These are phyloP conservation scores for Xylaria nigripes DNA, from an alignment of 495 filamentous ascomycete genomes.

Conservation along the genomic window DNA sequence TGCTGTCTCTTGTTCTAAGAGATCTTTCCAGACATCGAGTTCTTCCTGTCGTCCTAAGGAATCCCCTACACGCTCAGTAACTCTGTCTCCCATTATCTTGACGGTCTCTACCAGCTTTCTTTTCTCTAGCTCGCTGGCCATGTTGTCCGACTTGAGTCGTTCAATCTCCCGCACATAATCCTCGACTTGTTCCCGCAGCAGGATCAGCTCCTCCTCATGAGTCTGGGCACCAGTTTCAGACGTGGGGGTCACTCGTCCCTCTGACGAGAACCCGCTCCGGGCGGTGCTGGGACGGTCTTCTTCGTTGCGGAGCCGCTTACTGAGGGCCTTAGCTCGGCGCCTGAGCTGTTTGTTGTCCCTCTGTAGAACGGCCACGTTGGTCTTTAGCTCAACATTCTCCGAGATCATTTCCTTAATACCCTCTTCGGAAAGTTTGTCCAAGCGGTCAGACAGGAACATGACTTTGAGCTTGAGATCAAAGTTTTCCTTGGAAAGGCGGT, in stretches of 20 bases:
- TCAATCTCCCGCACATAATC: slow-evolving; percentile 77
- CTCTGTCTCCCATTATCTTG: slow-evolving; percentile 58
- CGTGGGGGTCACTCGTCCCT: slow-evolving; percentile 41
- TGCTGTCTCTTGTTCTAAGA: slow-evolving; percentile 86
- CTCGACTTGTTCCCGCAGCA: slow-evolving; percentile 73
- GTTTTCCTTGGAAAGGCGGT: slow-evolving; percentile 89
- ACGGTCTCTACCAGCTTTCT: slow-evolving; percentile 72
- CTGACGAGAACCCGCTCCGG: slow-evolving; percentile 34
- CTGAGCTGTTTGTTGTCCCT: slow-evolving; percentile 79
- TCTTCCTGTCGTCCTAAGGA: slow-evolving; percentile 75
- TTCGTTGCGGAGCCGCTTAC: slow-evolving; percentile 72
- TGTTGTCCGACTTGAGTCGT: slow-evolving; percentile 63
- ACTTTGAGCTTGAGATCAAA: slow-evolving; percentile 97
- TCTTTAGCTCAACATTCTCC: slow-evolving; percentile 92
- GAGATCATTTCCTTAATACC: slow-evolving; percentile 94
- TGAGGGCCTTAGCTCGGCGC: slow-evolving; percentile 70
- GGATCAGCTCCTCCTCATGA: slow-evolving; percentile 75
- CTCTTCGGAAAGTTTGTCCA: slow-evolving; percentile 91
- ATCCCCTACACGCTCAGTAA: slow-evolving; percentile 47
- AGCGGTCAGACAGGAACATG: slow-evolving; percentile 86
- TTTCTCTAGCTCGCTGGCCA: slow-evolving; percentile 72
- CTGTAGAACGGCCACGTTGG: slow-evolving; percentile 74
- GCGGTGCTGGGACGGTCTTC: slow-evolving; percentile 53
- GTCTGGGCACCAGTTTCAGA: slow-evolving; percentile 58
- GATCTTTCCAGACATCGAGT: slow-evolving; percentile 87